phyloP scores from a whole-genome alignment of 306 rosid species.

The Gastrolobium bilobum region DNA sequence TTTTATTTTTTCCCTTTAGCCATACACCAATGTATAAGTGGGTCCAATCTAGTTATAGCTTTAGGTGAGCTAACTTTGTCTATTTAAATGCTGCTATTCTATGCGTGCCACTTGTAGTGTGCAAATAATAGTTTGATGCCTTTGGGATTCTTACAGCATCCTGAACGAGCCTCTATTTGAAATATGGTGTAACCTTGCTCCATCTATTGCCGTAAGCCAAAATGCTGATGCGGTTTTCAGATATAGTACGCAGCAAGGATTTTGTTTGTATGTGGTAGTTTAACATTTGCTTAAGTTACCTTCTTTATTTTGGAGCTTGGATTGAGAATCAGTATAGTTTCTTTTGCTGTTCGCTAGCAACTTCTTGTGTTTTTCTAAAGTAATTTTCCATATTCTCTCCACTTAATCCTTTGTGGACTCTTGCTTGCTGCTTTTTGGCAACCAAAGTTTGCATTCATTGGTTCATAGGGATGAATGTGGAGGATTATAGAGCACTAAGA shows the following conservation, averaged over 20 bases:
- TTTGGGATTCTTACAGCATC: conserved; percentile 15
- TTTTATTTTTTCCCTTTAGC: conserved; percentile 36
- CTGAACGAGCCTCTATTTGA: neutral
- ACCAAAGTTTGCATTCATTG: conserved; percentile 41
- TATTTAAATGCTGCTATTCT: conserved; percentile 25
- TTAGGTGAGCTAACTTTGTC: conserved; percentile 39
- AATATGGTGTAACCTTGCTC: neutral
- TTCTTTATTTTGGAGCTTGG: neutral
- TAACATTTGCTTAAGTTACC: conserved; percentile 14
- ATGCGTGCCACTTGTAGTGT: conserved; percentile 41
- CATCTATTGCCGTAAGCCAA: neutral
- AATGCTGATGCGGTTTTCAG: conserved; percentile 8
- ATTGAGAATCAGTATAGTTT: conserved; percentile 10
- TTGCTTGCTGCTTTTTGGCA: conserved; percentile 53
- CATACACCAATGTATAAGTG: conserved; percentile 37
- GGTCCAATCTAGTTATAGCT: conserved; percentile 44
- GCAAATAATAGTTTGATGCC: conserved; percentile 3
- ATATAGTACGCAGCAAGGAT: neutral
- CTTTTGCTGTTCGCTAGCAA: neutral
- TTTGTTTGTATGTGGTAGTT: conserved; percentile 5
- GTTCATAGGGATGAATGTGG: conserved; percentile 40
- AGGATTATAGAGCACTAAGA: conserved; percentile 52
- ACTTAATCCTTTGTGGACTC: conserved; percentile 7
- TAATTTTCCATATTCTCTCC: conserved; percentile 6
- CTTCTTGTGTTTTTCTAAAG: neutral